A percentile compares a stretch with the other conserved stretches of the same genome.
phyloP scores from a whole-genome alignment of 306 rosid species.

The Acacia acuminata region DNA sequence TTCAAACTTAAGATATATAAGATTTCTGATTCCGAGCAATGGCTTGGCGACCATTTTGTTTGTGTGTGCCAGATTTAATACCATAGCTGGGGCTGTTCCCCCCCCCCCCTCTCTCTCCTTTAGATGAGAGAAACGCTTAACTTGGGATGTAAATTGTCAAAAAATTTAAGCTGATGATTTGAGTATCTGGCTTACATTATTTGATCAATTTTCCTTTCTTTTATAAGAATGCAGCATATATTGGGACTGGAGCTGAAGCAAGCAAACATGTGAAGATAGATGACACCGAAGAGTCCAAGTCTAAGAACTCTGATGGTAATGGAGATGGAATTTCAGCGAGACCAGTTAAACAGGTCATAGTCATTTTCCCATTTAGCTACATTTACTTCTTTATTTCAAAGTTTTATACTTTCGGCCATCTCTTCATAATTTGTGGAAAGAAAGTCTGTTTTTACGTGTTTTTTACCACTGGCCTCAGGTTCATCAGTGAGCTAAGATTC shows the following conservation, averaged over 20 bases:
- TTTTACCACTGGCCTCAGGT: neutral
- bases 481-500: neutral
- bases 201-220: neutral
- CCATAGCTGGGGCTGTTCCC: neutral
- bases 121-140: neutral
- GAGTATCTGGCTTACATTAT: slow-evolving; percentile 14
- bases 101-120: neutral
- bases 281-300: slow-evolving; percentile 33
- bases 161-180: slow-evolving; percentile 11
- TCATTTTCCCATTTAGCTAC: slow-evolving; percentile 9
- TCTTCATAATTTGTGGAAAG: neutral
- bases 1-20: neutral
- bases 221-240: slow-evolving; percentile 39
- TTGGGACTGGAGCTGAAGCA: slow-evolving; percentile 33
- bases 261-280: slow-evolving; percentile 33
- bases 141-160: neutral
- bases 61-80: slow-evolving; percentile 13
- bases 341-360: slow-evolving; percentile 63
- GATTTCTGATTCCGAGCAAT: neutral
- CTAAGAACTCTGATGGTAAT: slow-evolving; percentile 41
- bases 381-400: slow-evolving; percentile 7
- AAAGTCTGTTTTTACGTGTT: slow-evolving; percentile 7
- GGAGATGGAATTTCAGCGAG: slow-evolving; percentile 51
- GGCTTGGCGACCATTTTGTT: neutral
- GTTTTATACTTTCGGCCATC: neutral